These are phyloP conservation scores for Neckera pumila DNA, from an alignment of 225 moss, liverwort and hornwort genomes.

Conservation along the genomic window DNA sequence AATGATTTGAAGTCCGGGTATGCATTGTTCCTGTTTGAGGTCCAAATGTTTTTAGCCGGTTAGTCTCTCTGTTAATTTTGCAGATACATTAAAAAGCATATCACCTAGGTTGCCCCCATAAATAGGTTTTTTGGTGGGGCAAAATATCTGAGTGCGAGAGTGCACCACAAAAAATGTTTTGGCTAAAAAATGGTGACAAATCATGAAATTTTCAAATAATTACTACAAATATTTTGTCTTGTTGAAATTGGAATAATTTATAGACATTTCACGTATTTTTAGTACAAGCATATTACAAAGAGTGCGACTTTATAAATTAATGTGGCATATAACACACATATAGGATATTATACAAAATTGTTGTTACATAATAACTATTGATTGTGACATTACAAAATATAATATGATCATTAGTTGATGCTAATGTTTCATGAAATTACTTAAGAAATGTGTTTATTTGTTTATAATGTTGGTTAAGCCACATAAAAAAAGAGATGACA, in stretches of 20 bases:
- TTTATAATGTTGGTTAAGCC: background rate
- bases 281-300: background rate
- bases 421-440: background rate
- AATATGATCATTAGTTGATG: fast-evolving
- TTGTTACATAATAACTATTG: background rate
- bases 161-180: too few species aligned
- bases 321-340: background rate
- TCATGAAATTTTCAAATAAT: background rate
- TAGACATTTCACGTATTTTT: background rate
- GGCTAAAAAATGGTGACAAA: too few species aligned
- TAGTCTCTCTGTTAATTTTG: too few species aligned
- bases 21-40: background rate
- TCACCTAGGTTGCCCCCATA: too few species aligned
- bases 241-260: background rate
- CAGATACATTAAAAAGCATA: too few species aligned
- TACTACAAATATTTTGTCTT: background rate
- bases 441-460: fast-evolving
- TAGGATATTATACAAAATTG: background rate
- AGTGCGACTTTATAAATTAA: background rate
- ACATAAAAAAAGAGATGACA: too few species aligned
- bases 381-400: background rate
- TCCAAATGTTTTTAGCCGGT: background rate
- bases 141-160: too few species aligned
- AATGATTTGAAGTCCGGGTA: background rate
- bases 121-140: too few species aligned